Evolutionary conservation across 495 filamentous ascomycete genomes (phyloP).

Genomic region (Aspergillus coremiiformis): DNA sequence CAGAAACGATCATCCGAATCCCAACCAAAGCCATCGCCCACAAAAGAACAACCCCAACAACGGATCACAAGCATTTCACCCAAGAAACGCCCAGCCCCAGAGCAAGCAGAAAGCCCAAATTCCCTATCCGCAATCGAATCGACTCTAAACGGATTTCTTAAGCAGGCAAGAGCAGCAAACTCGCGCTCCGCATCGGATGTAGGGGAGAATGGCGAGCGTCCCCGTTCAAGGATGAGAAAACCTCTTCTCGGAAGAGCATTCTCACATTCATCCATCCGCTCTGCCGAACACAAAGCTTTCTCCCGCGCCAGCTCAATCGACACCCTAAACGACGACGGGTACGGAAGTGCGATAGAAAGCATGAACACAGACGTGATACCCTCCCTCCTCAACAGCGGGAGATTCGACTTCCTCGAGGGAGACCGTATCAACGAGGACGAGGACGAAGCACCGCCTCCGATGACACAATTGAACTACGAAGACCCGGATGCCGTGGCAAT

Average conservation of each 20-base stretch:
- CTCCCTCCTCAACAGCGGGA: constrained; percentile 27
- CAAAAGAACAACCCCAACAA: constrained; percentile 5
- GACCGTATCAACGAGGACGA: constrained; percentile 18
- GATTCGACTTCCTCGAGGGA: constrained; percentile 27
- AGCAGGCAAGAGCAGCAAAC: constrained; percentile 36
- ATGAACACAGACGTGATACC: constrained; percentile 27
- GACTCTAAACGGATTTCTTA: constrained; percentile 33
- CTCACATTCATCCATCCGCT: constrained; percentile 32
- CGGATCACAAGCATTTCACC: neutral
- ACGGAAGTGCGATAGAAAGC: constrained; percentile 39
- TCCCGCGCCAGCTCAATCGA: constrained; percentile 49
- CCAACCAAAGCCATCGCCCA: constrained; percentile 22
- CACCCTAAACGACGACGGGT: constrained; percentile 48
- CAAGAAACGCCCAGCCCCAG: constrained; percentile 14
- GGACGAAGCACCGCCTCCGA: constrained; percentile 32
- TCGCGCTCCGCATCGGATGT: constrained; percentile 18
- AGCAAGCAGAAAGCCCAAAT: constrained; percentile 8
- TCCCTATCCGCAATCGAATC: constrained; percentile 28
- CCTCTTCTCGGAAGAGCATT: constrained; percentile 45
- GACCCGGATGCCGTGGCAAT: constrained; percentile 45
- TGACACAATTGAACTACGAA: constrained; percentile 51
- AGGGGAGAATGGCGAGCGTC: constrained; percentile 14
- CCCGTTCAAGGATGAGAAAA: constrained; percentile 25
- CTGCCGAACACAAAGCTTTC: constrained; percentile 11
- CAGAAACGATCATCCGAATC: constrained; percentile 18